These are phyloP conservation scores for Penicillium fimorum DNA, from an alignment of 495 filamentous ascomycete species.

Conservation along the genomic window DNA sequence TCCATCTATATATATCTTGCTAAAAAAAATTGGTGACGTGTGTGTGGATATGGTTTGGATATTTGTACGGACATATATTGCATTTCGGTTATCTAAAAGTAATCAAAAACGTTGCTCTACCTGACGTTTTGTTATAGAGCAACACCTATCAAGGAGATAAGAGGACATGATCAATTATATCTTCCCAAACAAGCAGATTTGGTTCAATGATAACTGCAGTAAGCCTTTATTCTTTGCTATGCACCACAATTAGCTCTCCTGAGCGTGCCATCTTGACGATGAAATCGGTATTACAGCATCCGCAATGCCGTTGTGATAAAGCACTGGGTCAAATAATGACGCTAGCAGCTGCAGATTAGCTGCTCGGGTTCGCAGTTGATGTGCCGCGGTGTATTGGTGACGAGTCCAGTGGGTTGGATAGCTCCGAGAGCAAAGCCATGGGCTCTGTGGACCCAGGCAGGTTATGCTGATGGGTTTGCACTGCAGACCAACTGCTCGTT, in stretches of 20 bases:
- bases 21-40: neutral
- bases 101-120: neutral
- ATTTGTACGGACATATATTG: conserved; percentile 8
- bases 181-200: neutral
- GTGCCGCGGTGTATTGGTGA: neutral
- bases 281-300: neutral
- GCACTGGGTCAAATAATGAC: neutral
- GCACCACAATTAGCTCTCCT: neutral
- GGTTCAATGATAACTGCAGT: neutral
- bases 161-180: neutral
- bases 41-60: neutral
- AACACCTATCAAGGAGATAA: neutral
- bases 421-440: neutral
- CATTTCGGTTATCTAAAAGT: neutral
- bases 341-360: neutral
- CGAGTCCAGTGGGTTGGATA: neutral
- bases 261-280: neutral
- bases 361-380: neutral
- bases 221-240: neutral
- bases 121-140: neutral
- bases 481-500: no score
- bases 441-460: neutral
- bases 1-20: neutral
- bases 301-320: neutral
- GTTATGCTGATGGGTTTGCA: neutral